phyloP scores from a whole-genome alignment of 306 rosid species.

The Malus asiatica region DNA sequence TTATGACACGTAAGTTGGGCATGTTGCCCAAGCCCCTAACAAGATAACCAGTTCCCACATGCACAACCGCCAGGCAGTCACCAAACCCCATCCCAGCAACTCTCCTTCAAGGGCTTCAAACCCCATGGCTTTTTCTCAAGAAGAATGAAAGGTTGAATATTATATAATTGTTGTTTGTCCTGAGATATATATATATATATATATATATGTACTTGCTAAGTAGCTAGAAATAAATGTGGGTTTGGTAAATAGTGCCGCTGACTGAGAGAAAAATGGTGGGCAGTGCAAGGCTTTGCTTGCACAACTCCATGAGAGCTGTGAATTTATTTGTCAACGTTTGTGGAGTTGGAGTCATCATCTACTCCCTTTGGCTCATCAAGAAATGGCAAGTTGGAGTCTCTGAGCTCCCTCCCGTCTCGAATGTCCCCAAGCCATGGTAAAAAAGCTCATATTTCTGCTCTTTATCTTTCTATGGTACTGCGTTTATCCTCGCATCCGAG shows the following conservation, averaged over 20 bases:
- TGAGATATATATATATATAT: background rate
- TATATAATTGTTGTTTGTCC: background rate
- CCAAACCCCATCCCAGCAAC: background rate
- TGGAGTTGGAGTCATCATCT: conserved; percentile 37
- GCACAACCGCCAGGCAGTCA: background rate
- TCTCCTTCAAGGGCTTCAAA: background rate
- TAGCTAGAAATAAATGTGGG: background rate
- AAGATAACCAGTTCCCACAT: background rate
- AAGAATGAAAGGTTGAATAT: background rate
- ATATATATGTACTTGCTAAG: background rate
- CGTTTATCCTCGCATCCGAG: background rate
- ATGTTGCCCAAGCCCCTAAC: background rate
- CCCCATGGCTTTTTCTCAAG: background rate
- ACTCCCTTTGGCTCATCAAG: conserved; percentile 47
- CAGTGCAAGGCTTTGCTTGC: conserved; percentile 27
- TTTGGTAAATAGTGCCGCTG: no score
- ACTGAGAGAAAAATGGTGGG: conserved; percentile 16
- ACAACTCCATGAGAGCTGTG: conserved; percentile 15
- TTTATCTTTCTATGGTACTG: background rate
- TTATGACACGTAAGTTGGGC: no score
- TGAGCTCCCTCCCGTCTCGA: conserved; percentile 10
- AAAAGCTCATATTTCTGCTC: background rate
- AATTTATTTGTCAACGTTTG: conserved; percentile 24
- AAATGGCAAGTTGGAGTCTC: conserved; percentile 33
- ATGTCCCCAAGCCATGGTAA: conserved; percentile 31